Base-by-base conservation (phyloP, 768 basidiomycete genomes). In the Pisolithus microcarpus region DNA sequence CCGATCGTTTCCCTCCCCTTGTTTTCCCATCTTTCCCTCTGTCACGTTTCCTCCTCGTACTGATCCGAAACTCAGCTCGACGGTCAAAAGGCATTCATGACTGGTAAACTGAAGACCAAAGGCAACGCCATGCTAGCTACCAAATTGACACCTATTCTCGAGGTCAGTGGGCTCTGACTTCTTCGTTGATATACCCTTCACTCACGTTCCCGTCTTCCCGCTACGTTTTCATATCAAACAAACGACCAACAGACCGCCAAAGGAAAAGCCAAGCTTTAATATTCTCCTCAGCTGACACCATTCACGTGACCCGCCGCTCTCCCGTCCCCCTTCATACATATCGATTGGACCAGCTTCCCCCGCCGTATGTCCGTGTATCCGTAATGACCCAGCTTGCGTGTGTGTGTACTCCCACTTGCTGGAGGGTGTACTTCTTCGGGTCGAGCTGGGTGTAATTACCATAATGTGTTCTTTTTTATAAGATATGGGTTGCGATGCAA, bases 71-170 rank as follows among this genome's bases (percentile, higher is more conserved):
- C n/a, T 26, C 43, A 91, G 85, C 72, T 87, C 42, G 91, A 88
- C 59, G 92, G 90, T 18, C 93, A 96, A 70, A 93, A 92, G 65
- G 92, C 92, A 19, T 96, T 93, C 74, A 91, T 97, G 88, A 89
- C 87, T 7, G 93, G 93, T 26, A 88, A 89, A 63, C 79, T 96
- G 46, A 95, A 94, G 79, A 86, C 88, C 15, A 86, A 79, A 65
- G 91, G 91, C 50, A 93, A 92, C 70, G 82, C 93, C 69, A 92
- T 94, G 90, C 79, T 94, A 54, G 91, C 88, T 1, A 94, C 91
- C 23, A 97, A 95, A 68, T 86, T 96, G 34, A 85, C 87, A 57
- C 74, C 72, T 9, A 78, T 97, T 13, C 77, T 97, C 46, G 88
- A 87, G 79, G 91, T 89, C 50, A 48, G 52, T 46, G 8, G 30